A percentile compares a stretch with the other conserved stretches of the same genome.
phyloP scores from a whole-genome alignment of 345 rosid species.

The Kandelia obovata region DNA sequence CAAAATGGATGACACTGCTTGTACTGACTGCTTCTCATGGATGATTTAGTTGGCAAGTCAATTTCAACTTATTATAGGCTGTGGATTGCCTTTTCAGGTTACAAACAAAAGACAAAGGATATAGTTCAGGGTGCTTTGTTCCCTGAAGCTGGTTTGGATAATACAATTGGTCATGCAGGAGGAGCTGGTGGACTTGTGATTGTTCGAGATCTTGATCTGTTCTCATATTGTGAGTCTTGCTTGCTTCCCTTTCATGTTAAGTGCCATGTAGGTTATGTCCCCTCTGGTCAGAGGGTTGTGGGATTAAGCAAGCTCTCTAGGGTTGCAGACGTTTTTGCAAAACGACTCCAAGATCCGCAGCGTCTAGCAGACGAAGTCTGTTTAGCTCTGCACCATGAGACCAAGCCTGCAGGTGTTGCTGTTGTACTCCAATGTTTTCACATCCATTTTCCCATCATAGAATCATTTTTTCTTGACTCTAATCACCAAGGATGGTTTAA shows the following conservation, averaged over 20 bases:
- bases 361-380: slow-evolving; percentile 73
- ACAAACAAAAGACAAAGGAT: slow-evolving; percentile 63
- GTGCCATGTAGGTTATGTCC: slow-evolving; percentile 88
- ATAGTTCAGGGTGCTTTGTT: slow-evolving; percentile 83
- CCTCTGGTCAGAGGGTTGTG: slow-evolving; percentile 67
- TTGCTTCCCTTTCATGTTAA: slow-evolving; percentile 84
- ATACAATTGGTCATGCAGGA: slow-evolving; percentile 71
- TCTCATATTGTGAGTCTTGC: slow-evolving; percentile 89
- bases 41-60: background rate
- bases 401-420: slow-evolving; percentile 84
- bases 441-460: slow-evolving; percentile 63
- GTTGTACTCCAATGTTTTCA: slow-evolving; percentile 80
- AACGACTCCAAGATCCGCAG: slow-evolving; percentile 83
- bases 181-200: slow-evolving; percentile 89
- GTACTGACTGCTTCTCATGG: background rate
- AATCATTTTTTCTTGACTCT: slow-evolving; percentile 41
- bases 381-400: slow-evolving; percentile 68
- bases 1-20: background rate
- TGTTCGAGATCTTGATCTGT: slow-evolving; percentile 80
- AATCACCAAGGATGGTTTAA: slow-evolving; percentile 56
- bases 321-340: slow-evolving; percentile 80
- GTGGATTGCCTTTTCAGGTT: slow-evolving; percentile 47
- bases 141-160: slow-evolving; percentile 79
- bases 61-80: slow-evolving; percentile 4
- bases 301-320: slow-evolving; percentile 95